Evolutionary conservation across 805 yeast species (phyloP).

Genomic region (Saturnispora serradocipensis): DNA sequence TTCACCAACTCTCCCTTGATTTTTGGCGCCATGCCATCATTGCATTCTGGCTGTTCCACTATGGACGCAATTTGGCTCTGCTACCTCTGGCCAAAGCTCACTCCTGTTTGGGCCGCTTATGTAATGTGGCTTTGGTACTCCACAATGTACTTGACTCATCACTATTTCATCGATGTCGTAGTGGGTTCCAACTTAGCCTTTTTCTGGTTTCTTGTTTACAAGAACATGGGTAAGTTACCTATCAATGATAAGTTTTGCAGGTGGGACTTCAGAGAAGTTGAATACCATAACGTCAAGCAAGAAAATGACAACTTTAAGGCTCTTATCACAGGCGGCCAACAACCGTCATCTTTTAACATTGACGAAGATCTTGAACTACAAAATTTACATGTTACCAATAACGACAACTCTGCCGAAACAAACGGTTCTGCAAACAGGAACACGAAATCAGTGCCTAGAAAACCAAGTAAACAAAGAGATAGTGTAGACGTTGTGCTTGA

Average conservation of each 20-base stretch:
- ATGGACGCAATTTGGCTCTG: slow-evolving; percentile 85
- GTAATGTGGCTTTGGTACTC: slow-evolving; percentile 98
- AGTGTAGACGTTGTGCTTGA: slow-evolving; percentile 7
- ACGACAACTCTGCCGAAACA: neutral
- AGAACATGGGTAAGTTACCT: slow-evolving; percentile 53
- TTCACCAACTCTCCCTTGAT: slow-evolving; percentile 84
- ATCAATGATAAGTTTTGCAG: slow-evolving; percentile 46
- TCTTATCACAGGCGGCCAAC: neutral
- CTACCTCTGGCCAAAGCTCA: slow-evolving; percentile 67
- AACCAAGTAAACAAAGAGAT: slow-evolving; percentile 4
- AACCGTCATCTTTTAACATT: neutral
- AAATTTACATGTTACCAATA: slow-evolving; percentile 2
- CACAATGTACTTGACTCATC: slow-evolving; percentile 96
- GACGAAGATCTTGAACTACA: slow-evolving; percentile 11
- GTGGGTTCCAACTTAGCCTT: slow-evolving; percentile 87
- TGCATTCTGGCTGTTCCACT: slow-evolving; percentile 90
- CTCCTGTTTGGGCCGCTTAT: slow-evolving; percentile 61
- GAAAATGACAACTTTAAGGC: slow-evolving; percentile 18
- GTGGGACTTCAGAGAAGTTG: slow-evolving; percentile 14
- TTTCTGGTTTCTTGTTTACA: slow-evolving; percentile 58
- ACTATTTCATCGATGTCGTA: slow-evolving; percentile 85
- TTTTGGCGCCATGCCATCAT: slow-evolving; percentile 70
- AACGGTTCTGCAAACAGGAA: neutral
- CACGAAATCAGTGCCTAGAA: neutral
- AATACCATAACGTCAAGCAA: slow-evolving; percentile 10